Base-by-base conservation (phyloP, 441 rosid genomes). In the Aquilaria agallochum region DNA sequence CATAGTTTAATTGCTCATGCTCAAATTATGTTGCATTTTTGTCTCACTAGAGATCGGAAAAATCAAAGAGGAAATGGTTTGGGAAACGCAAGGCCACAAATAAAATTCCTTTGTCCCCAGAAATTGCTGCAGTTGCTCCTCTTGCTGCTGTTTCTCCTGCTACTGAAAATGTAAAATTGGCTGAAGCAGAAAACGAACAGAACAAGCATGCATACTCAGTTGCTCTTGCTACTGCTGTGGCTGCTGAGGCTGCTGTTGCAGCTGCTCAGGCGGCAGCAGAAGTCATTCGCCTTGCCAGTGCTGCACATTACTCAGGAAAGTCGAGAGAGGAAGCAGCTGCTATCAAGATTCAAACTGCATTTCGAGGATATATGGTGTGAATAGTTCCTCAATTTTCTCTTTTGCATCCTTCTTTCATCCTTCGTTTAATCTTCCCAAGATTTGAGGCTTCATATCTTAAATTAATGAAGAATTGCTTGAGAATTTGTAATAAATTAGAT, bases 221-320 rank as follows among this genome's bases (percentile, higher is more conserved):
- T 62, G 96, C 93, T 49, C 68, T 88, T 69, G 96, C 93, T 58
- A 80, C 93, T 5, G 89, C 91, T 30, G 87, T 62, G 31, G 97
- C 88, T n/a, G 95, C 93, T 33, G 88, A 90, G 56, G 91, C 90
- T 4, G 93, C 93, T 12, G 87, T 88, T 69, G 92, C 86, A 11
- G 93, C 96, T 54, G 92, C 96, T 56, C 88, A 86, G 56, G 97
- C 96, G 63, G 94, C 97, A 31, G 96, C 89, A 40, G 97, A 88
- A 74, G 94, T 83, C 62, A 92, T 80, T 63, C 80, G 90, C 57
- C 90, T 91, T 68, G 78, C 94, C 31, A 42, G 74, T 0, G 50
- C 49, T 11, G 53, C 85, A 9, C 82, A 64, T 32, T 81, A 67
- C 76, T 57, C 73, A 2, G 92, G 83, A 27, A 88, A 82, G 67